Evolutionary conservation across 1,284 basidiomycete species (phyloP).

Genomic region (Trichosporon faecale): DNA sequence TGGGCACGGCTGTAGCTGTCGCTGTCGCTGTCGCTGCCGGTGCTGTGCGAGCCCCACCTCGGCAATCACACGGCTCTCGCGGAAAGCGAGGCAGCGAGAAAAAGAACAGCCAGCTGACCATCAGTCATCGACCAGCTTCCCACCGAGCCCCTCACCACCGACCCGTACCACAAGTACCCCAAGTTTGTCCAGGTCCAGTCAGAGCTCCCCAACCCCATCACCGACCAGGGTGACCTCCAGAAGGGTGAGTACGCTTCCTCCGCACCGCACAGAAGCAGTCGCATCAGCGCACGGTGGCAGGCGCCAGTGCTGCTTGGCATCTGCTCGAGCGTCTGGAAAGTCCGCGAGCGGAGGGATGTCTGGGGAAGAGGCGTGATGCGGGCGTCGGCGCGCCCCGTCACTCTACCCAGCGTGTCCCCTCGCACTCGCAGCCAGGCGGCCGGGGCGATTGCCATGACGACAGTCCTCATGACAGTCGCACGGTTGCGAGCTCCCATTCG

Average conservation of each 20-base stretch:
- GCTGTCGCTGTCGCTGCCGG: too few relatives aligned
- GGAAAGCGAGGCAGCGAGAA: not conserved
- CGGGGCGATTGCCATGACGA: not conserved
- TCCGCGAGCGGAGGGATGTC: too few relatives aligned
- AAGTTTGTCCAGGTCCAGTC: constrained; percentile 44
- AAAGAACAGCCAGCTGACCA: not conserved
- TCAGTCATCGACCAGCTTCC: constrained; percentile 33
- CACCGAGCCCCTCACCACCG: constrained; percentile 39
- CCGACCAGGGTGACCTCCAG: constrained; percentile 46
- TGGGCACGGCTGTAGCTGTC: not conserved
- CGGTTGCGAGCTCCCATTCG: not conserved
- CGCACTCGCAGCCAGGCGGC: not conserved
- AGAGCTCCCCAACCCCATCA: constrained; percentile 44
- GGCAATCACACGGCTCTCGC: not conserved
- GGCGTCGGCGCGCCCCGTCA: not conserved
- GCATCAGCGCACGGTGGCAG: not conserved
- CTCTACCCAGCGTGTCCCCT: too few relatives aligned
- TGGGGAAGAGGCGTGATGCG: too few relatives aligned
- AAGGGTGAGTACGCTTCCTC: constrained; percentile 36
- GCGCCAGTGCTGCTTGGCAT: not conserved
- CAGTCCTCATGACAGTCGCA: not conserved
- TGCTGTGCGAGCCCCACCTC: not conserved
- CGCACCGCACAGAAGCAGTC: not conserved
- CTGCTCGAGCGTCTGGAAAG: not conserved
- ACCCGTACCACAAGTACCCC: constrained; percentile 51